phyloP scores from a whole-genome alignment of 192 early-diverging fungal species.

The Coemansia interrupta region DNA sequence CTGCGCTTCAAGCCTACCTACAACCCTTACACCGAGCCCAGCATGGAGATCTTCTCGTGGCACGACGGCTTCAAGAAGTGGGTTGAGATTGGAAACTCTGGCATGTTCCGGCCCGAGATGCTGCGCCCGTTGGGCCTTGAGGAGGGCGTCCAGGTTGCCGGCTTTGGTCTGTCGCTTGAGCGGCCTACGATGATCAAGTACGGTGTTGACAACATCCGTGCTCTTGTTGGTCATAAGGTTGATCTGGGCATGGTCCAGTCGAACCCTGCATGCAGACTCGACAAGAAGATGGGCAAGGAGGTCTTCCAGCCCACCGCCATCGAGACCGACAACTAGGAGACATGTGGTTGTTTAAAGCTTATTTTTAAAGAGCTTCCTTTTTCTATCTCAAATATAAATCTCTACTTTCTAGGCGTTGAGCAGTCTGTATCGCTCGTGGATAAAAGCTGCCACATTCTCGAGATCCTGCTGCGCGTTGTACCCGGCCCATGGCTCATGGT shows the following conservation, averaged over 20 bases:
- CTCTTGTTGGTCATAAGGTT: slow-evolving; percentile 90
- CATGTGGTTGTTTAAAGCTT: not conserved
- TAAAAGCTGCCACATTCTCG: slow-evolving; percentile 22
- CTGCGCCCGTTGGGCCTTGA: slow-evolving; percentile 91
- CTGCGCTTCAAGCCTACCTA: slow-evolving; percentile 99
- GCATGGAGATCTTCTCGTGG: slow-evolving; percentile 99
- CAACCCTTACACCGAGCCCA: slow-evolving; percentile 99
- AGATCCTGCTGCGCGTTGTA: slow-evolving; percentile 37
- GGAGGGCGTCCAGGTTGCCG: slow-evolving; percentile 91
- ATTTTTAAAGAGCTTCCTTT: not conserved
- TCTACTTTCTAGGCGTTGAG: slow-evolving; percentile 6
- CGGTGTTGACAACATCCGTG: slow-evolving; percentile 88
- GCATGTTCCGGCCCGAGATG: slow-evolving; percentile 99
- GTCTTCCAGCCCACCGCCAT: slow-evolving; percentile 8
- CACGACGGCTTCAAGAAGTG: slow-evolving; percentile 83
- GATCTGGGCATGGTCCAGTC: slow-evolving; percentile 84
- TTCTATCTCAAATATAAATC: not conserved
- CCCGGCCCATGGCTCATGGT: slow-evolving; percentile 46
- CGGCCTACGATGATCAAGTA: slow-evolving; percentile 99
- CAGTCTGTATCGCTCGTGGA: slow-evolving; percentile 12
- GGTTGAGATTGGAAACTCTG: slow-evolving; percentile 97
- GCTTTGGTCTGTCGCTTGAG: slow-evolving; percentile 96
- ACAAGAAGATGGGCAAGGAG: slow-evolving; percentile 63
- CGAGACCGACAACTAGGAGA: slow-evolving; percentile 8
- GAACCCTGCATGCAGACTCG: slow-evolving; percentile 87